These are phyloP conservation scores for Discostella pseudostelligera DNA, from an alignment of 108 stramenopile genomes.

Conservation along the genomic window DNA sequence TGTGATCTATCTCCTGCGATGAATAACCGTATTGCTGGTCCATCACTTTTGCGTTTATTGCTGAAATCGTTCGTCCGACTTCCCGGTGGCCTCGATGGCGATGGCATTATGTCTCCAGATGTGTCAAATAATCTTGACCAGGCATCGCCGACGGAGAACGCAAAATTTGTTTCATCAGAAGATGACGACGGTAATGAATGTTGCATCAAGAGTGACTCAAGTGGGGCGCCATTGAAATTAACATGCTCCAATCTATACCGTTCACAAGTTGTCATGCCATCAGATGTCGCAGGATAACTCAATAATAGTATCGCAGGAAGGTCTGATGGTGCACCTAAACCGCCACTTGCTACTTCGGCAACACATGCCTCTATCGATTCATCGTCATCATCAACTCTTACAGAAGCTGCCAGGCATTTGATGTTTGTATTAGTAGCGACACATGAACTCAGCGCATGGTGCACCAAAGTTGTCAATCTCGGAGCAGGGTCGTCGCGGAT, in stretches of 20 bases:
- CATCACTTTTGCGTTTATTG: neutral
- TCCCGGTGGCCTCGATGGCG: neutral
- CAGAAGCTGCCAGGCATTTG: constrained; percentile 8
- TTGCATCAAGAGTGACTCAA: constrained; percentile 11
- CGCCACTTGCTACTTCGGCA: constrained; percentile 4
- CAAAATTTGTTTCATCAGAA: constrained; percentile 5
- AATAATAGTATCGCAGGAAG: constrained; percentile 29
- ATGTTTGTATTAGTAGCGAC: neutral
- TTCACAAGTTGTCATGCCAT: neutral
- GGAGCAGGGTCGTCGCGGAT: constrained; percentile 4
- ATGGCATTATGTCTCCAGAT: constrained; percentile 14
- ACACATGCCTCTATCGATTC: constrained; percentile 27
- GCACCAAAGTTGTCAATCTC: constrained; percentile 1
- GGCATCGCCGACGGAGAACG: constrained; percentile 11
- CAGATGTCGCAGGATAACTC: constrained; percentile 2
- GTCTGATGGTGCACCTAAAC: constrained; percentile 30
- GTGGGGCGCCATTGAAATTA: constrained; percentile 12
- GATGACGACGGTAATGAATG: neutral
- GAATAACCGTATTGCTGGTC: constrained; percentile 65
- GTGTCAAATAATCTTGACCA: constrained; percentile 35
- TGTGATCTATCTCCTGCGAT: constrained; percentile 86
- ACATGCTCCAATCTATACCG: constrained; percentile 21
- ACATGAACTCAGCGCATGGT: constrained; percentile 1
- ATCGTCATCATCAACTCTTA: constrained; percentile 33
- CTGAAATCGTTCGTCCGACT: neutral